Base-by-base conservation (phyloP, 495 filamentous ascomycete species). In the Oidiodendron maius region DNA sequence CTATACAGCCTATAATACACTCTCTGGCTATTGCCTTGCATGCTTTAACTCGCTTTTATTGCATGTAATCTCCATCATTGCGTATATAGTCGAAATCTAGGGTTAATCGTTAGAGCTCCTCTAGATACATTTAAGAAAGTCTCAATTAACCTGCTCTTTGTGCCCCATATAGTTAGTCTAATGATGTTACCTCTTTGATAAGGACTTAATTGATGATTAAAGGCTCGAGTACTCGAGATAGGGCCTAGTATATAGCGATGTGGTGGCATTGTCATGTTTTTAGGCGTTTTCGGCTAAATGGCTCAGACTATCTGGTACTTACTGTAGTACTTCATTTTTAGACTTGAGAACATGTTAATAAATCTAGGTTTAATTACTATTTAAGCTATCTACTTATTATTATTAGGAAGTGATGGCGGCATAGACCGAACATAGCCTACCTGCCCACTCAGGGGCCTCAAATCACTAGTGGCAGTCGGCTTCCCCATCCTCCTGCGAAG, bases 31-130 rank as follows among this genome's bases (percentile, higher is more conserved):
- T 37, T 36, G 51, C 51, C 26, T 49, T 16, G 25, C 50, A 39
- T 20, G 48, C 43, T 11, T 39, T 44, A 12, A 9, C 30, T 12
- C 48, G 16, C 17, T 53, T 26, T 12, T 17, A 4, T n/a, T 42
- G 39, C 44, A 59, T 56, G 40, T 42, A n/a, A n/a, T 46, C 16
- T 49, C 52, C 26, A 2, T 39, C 21, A 50, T 35, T 28, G 26
- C 39, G 37, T 42, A 40, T 2, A 30, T 13, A 20, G 23, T 41
- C 23, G 15, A 5, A 30, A 12, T 12, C 5, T 30, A 30, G 12
- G 26, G 26, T 30, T 5, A 12, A 5, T 30, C 26, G 5, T 5
- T n/a, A 30, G 5, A 5, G 26, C 12, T 12, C 5, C 5, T 5
- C 12, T 12, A 5, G 12, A 12, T 5, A 30, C 12, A 30, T 30